Evolutionary conservation across 306 rosid species (phyloP), one percentile per base, ranked within the genome.

Genomic region (Pyrus communis): DNA sequence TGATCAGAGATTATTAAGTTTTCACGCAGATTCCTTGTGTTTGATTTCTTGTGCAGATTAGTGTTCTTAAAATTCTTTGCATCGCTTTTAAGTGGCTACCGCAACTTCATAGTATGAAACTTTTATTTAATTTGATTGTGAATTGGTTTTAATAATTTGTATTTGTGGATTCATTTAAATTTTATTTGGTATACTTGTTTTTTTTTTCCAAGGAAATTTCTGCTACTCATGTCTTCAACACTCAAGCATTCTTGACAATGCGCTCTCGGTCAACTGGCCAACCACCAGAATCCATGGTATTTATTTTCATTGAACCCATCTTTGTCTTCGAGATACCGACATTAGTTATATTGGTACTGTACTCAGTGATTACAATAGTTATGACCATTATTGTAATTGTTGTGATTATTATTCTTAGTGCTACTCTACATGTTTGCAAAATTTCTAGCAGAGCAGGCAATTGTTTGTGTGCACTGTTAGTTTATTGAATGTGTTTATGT

Each of bases 11-110:
- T 27, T 25, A 0, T 61, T 62, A 62, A 28, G n/a, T 7, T 13
- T 62, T 62, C 67, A 62, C 21, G 6, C 67, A 35, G 59, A 38
- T 59, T 42, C 73, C 11, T 76, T 75, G 59, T 52, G 52, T 69
- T 66, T 65, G 51, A 70, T 78, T 75, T 73, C 43, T 75, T 75
- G 74, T 86, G 92, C 97, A 95, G 99, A 91, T 81, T 95, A 84
- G 89, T 91, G 81, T 95, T 95, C 89, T 85, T 95, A 42, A 90
- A 88, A 90, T 95, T 95, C 87, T 92, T 95, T 82, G 99, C 98
- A 76, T 89, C 91, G 51, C 86, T 95, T 84, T 75, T 95, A 86
- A 95, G 98, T 77, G 99, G 99, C 74, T 95, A 95, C 75, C 99
- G 93, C 85, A 95, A 95, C 85, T 95, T 92, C 86, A 82, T 92